Base-by-base conservation (phyloP, 2,329 filamentous ascomycete genomes). In the Pseudocercospora fuligena region DNA sequence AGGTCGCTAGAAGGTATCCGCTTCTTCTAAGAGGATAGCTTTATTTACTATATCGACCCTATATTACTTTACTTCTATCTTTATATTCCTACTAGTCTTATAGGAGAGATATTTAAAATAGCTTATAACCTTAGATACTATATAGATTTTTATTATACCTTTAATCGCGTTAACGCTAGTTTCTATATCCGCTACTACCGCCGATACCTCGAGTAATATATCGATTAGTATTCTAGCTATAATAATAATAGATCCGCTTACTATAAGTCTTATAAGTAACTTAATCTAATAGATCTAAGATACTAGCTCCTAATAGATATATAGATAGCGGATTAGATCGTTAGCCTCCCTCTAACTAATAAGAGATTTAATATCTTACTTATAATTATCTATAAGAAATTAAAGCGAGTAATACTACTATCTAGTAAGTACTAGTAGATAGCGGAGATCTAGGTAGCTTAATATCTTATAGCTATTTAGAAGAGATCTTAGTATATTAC, bases 211-310 rank as follows among this genome's bases (percentile, higher is more conserved):
- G 11, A 61, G 43, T 4, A 61, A 31, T 61, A 61, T 29, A n/a
- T 61, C 19, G 14, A 27, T 3, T 31, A 49, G 6, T 61, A 21
- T 9, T 19, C 16, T 6, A n/a, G 12, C 16, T 61, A 36, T 33
- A n/a, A 51, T 14, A n/a, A 29, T 21, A 61, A 61, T 25, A 7
- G 49, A 5, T 49, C 43, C 0, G 8, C 14, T 5, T 23, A 27
- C 4, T 31, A 61, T 23, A 43, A 49, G 16, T 43, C 25, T 16
- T 31, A 61, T 31, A 21, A 43, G 6, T 53, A 49, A 2, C 25
- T 61, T 21, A 25, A 49, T 9, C 59, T 11, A 3, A 61, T 61
- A 49, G 43, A 61, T n/a, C 12, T 61, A 61, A 11, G n/a, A n/a
- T 31, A 31, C 9, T 23, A 21, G 8, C 31, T 33, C 14, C 46